phyloP scores from a whole-genome alignment of 2,329 filamentous ascomycete species.

The Penicillium frequentans region DNA sequence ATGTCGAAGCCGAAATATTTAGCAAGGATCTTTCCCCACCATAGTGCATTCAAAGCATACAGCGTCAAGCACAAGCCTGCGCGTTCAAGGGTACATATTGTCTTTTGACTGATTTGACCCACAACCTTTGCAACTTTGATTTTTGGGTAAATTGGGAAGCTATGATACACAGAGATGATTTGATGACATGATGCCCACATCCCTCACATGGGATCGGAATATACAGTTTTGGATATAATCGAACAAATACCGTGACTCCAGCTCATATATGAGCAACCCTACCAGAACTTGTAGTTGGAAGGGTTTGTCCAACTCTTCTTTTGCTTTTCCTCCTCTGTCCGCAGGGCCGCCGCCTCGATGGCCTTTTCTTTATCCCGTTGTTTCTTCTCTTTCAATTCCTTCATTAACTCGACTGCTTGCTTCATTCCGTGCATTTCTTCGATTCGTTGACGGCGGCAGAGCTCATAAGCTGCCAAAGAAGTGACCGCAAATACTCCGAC shows the following conservation, averaged over 20 bases:
- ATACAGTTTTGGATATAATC: slow-evolving; percentile 24
- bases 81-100: slow-evolving; percentile 1
- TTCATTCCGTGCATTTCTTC: slow-evolving; percentile 82
- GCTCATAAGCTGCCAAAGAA: slow-evolving; percentile 76
- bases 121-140: slow-evolving; percentile 3
- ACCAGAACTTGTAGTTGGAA: slow-evolving; percentile 51
- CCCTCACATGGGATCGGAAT: slow-evolving; percentile 16
- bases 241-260: slow-evolving; percentile 34
- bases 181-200: slow-evolving; percentile 19
- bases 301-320: slow-evolving; percentile 45
- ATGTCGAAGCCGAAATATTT: slow-evolving; percentile 24
- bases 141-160: slow-evolving; percentile 7
- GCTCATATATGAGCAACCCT: slow-evolving; percentile 22
- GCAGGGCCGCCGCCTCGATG: slow-evolving; percentile 34
- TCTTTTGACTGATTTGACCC: slow-evolving; percentile 5
- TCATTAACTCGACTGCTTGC: slow-evolving; percentile 78
- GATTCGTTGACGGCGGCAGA: slow-evolving; percentile 72
- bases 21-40: background rate
- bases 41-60: background rate
- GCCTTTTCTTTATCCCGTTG: slow-evolving; percentile 50
- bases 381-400: slow-evolving; percentile 68
- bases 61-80: slow-evolving; percentile 1
- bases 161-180: slow-evolving; percentile 29
- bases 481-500: slow-evolving; percentile 72
- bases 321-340: slow-evolving; percentile 40